These are phyloP conservation scores for Chrysoporthe austroafricana DNA, from an alignment of 2,329 filamentous ascomycete species.

Conservation along the genomic window DNA sequence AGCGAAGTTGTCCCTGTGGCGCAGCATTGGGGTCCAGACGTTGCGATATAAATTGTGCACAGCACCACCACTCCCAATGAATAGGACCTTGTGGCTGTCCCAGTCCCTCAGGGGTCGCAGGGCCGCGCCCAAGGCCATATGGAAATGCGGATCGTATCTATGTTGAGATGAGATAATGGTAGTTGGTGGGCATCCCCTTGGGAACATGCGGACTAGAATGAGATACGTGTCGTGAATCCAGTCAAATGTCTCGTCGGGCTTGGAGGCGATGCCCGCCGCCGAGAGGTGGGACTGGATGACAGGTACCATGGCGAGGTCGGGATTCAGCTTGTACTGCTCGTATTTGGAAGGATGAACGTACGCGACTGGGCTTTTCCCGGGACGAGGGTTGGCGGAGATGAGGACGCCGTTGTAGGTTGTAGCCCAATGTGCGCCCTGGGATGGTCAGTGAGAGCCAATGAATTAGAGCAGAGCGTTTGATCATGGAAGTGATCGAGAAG, in stretches of 20 bases:
- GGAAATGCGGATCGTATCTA: slow-evolving; percentile 46
- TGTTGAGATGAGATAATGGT: slow-evolving; percentile 53
- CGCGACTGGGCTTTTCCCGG: slow-evolving; percentile 65
- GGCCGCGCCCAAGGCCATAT: slow-evolving; percentile 58
- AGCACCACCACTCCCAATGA: slow-evolving; percentile 64
- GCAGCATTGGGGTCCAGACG: slow-evolving; percentile 65
- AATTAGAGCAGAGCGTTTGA: neutral
- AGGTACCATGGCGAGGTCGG: slow-evolving; percentile 58
- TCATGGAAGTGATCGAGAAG: no score
- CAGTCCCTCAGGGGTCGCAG: slow-evolving; percentile 59
- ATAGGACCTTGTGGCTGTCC: slow-evolving; percentile 49
- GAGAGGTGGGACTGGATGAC: slow-evolving; percentile 54
- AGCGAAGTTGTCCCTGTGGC: slow-evolving; percentile 65
- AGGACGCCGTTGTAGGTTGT: slow-evolving; percentile 58
- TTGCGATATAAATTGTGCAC: slow-evolving; percentile 75
- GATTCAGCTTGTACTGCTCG: slow-evolving; percentile 61
- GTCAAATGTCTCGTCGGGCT: slow-evolving; percentile 60
- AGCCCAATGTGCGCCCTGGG: slow-evolving; percentile 69
- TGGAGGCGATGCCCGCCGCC: slow-evolving; percentile 57
- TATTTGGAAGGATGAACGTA: slow-evolving; percentile 71
- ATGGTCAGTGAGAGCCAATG: slow-evolving; percentile 13
- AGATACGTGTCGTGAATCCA: slow-evolving; percentile 77
- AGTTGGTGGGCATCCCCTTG: slow-evolving; percentile 65
- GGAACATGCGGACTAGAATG: slow-evolving; percentile 72
- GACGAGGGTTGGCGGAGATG: slow-evolving; percentile 63